Conservation (phyloP, 805 yeast genomes). For the Hanseniaspora meyeri region DNA sequence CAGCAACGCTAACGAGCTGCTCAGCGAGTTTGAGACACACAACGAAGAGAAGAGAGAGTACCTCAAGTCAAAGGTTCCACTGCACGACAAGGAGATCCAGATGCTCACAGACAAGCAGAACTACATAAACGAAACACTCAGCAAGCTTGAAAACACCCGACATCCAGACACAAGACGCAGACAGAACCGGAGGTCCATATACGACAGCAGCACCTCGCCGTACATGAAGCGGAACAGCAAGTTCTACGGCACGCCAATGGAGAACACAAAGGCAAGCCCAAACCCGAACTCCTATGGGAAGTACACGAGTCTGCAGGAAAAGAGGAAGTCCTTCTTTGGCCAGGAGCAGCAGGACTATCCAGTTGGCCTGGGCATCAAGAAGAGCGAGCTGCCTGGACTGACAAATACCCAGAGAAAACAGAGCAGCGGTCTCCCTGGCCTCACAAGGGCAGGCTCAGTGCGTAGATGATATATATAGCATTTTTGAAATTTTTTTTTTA, state of each 20-base stretch:
- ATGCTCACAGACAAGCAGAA: neutral
- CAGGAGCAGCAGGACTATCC: neutral
- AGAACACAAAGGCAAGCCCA: neutral
- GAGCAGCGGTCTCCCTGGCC: neutral
- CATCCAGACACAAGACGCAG: neutral
- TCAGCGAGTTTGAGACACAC: conserved; percentile 3
- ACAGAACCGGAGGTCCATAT: neutral
- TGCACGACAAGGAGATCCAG: neutral
- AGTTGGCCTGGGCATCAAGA: neutral
- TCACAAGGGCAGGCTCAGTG: conserved; percentile 1
- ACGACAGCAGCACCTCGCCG: conserved; percentile 1
- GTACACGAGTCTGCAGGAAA: neutral
- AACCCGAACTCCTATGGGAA: neutral
- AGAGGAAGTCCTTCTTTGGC: conserved; percentile 6
- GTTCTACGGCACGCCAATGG: conserved; percentile 5
- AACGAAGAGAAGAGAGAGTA: conserved; percentile 7
- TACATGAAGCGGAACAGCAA: conserved; percentile 3
- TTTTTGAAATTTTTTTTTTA: too few species aligned
- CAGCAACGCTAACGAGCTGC: neutral
- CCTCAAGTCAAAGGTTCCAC: neutral
- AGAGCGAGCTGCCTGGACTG: neutral
- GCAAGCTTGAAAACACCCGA: neutral
- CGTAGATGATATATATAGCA: conserved; percentile 2
- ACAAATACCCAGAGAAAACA: neutral
- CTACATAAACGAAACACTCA: neutral